Conservation (phyloP, 192 early-diverging fungal species). For the Podila horticola region DNA sequence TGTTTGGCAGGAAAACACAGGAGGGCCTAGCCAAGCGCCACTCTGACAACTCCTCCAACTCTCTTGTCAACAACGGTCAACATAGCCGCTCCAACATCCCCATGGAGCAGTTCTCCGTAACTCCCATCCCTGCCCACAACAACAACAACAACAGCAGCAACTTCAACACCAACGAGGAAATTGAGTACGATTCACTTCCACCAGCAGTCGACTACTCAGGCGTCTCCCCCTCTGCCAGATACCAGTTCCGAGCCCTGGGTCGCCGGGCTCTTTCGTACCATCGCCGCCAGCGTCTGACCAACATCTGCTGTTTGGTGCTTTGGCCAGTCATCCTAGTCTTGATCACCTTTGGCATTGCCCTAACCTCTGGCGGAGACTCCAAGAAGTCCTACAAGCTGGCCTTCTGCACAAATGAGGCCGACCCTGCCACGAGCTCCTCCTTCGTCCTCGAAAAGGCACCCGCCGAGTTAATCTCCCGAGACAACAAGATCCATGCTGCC, state of each 20-base stretch:
- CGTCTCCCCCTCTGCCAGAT: slow-evolving; percentile 13
- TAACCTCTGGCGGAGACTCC: background rate
- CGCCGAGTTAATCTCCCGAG: no score
- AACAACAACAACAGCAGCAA: background rate
- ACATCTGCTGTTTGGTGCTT: slow-evolving; percentile 21
- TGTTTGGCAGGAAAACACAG: slow-evolving; percentile 15
- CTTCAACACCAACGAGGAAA: background rate
- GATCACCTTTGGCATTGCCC: slow-evolving; percentile 1
- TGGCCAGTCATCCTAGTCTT: slow-evolving; percentile 34
- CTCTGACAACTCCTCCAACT: slow-evolving; percentile 22
- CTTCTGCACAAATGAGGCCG: slow-evolving; percentile 26
- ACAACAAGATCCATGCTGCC: background rate
- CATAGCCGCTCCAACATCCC: slow-evolving; percentile 20
- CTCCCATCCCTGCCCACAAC: background rate
- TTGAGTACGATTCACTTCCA: slow-evolving; percentile 33
- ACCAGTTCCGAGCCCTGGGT: slow-evolving; percentile 33
- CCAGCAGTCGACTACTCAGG: slow-evolving; percentile 29
- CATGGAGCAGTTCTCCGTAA: slow-evolving; percentile 17
- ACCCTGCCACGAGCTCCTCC: no score
- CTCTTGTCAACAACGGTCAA: background rate
- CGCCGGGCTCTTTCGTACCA: slow-evolving; percentile 43
- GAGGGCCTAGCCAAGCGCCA: slow-evolving; percentile 5
- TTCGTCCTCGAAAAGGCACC: no score
- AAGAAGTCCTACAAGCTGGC: background rate
- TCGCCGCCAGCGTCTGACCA: slow-evolving; percentile 26